Conservation (phyloP, 2,329 filamentous ascomycete species). For the Epichloe brachyelytri region DNA sequence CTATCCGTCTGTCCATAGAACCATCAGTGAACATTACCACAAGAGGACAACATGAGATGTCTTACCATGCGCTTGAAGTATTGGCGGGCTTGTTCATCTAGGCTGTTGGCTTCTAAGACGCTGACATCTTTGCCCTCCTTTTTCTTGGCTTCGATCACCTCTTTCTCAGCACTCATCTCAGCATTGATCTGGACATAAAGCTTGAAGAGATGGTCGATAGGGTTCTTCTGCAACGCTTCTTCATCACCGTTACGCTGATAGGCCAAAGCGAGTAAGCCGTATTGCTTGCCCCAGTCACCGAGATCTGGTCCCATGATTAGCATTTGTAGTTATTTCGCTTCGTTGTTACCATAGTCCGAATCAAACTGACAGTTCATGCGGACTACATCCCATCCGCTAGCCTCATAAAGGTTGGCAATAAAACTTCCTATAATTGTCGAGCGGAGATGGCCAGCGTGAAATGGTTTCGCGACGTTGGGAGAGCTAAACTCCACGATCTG, state of each 20-base stretch:
- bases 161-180: constrained; percentile 54
- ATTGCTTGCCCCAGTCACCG: constrained; percentile 74
- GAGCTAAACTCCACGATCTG: constrained; percentile 69
- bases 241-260: constrained; percentile 66
- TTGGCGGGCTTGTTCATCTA: constrained; percentile 62
- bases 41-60: not conserved
- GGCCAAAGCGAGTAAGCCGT: constrained; percentile 57
- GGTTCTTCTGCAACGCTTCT: constrained; percentile 55
- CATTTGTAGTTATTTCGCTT: not conserved
- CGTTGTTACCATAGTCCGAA: not conserved
- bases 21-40: not conserved
- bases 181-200: constrained; percentile 69
- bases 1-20: constrained; percentile 37
- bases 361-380: constrained; percentile 47
- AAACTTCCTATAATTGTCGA: constrained; percentile 73
- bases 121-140: constrained; percentile 37
- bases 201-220: constrained; percentile 71
- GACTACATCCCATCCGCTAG: constrained; percentile 58
- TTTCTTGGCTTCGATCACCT: constrained; percentile 45
- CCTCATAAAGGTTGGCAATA: constrained; percentile 57
- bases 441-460: constrained; percentile 65
- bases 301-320: constrained; percentile 34
- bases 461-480: constrained; percentile 77
- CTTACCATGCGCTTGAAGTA: constrained; percentile 54
- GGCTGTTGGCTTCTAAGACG: constrained; percentile 37